Conservation (phyloP, 805 yeast genomes). For the Lachancea thermotolerans region DNA sequence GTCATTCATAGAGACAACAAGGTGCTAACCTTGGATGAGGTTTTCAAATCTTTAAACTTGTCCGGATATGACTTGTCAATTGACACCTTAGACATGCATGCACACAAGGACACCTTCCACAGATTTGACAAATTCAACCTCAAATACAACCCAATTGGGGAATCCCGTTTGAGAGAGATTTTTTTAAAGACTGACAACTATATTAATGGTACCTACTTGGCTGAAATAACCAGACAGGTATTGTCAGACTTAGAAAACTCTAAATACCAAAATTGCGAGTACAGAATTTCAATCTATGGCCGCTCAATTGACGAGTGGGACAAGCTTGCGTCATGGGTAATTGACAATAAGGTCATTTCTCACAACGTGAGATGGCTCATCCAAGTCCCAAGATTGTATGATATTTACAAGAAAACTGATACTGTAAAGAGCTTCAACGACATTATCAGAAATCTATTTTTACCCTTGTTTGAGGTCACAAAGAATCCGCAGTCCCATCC, state of each 20-base stretch:
- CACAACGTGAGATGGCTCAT: slow-evolving; percentile 96
- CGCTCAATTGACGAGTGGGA: slow-evolving; percentile 90
- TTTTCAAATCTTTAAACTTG: slow-evolving; percentile 80
- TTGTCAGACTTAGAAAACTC: slow-evolving; percentile 90
- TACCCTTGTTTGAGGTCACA: slow-evolving; percentile 87
- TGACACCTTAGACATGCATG: slow-evolving; percentile 98
- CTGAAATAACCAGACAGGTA: slow-evolving; percentile 91
- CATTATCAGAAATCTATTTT: slow-evolving; percentile 68
- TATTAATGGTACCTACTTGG: slow-evolving; percentile 80
- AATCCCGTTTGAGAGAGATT: slow-evolving; percentile 92
- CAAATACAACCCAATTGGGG: slow-evolving; percentile 97
- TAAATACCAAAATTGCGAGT: slow-evolving; percentile 96
- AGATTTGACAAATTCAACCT: slow-evolving; percentile 95
- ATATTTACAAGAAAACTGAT: slow-evolving; percentile 73
- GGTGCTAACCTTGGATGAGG: slow-evolving; percentile 78
- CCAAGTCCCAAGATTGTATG: slow-evolving; percentile 91
- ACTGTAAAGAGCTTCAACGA: slow-evolving; percentile 68
- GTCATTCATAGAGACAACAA: slow-evolving; percentile 93
- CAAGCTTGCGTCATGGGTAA: slow-evolving; percentile 88
- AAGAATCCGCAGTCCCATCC: slow-evolving; percentile 81
- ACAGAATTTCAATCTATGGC: slow-evolving; percentile 92
- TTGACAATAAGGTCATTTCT: slow-evolving; percentile 84
- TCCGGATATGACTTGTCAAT: slow-evolving; percentile 93
- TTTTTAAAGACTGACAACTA: slow-evolving; percentile 93
- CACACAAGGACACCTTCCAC: slow-evolving; percentile 96